Evolutionary conservation across 371 early-diverging fungal genomes (phyloP).

Genomic region (Mucor sp.): DNA sequence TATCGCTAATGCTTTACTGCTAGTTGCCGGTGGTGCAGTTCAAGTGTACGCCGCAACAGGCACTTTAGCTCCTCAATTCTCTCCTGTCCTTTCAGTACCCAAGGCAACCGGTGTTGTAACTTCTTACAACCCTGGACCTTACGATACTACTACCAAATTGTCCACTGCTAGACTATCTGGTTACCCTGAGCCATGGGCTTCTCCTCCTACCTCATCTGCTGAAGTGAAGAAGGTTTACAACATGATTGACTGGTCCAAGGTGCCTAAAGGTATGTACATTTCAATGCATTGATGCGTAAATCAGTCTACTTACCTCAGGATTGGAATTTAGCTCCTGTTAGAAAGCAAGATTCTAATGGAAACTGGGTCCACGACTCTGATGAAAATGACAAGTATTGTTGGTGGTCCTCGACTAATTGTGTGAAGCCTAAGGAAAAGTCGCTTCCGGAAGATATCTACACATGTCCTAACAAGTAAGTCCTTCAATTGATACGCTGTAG

Average conservation of each 20-base stretch:
- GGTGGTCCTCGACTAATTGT: conserved; percentile 51
- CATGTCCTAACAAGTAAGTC: conserved; percentile 28
- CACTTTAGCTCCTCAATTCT: conserved; percentile 21
- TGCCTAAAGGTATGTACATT: conserved; percentile 26
- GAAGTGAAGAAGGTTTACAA: conserved; percentile 40
- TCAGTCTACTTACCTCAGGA: neutral
- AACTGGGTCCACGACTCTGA: conserved; percentile 18
- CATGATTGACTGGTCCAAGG: conserved; percentile 44
- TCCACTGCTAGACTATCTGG: conserved; percentile 1
- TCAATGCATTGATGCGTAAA: neutral
- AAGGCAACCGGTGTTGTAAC: conserved; percentile 16
- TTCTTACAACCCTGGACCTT: conserved; percentile 13
- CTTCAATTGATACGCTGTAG: neutral
- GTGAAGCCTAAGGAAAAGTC: conserved; percentile 39
- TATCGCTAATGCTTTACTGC: conserved; percentile 13
- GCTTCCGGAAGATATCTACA: conserved; percentile 45
- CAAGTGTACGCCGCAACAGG: conserved; percentile 18
- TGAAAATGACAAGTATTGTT: conserved; percentile 36
- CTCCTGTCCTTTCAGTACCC: conserved; percentile 11
- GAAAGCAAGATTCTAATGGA: conserved; percentile 26
- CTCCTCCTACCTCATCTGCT: conserved; percentile 29
- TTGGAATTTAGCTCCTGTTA: conserved; percentile 17
- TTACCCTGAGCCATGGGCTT: conserved; percentile 40
- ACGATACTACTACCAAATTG: conserved; percentile 10
- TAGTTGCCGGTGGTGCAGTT: conserved; percentile 14